These are phyloP conservation scores for Sphaceloma murrayae DNA, from an alignment of 2,329 filamentous ascomycete genomes.

Conservation along the genomic window DNA sequence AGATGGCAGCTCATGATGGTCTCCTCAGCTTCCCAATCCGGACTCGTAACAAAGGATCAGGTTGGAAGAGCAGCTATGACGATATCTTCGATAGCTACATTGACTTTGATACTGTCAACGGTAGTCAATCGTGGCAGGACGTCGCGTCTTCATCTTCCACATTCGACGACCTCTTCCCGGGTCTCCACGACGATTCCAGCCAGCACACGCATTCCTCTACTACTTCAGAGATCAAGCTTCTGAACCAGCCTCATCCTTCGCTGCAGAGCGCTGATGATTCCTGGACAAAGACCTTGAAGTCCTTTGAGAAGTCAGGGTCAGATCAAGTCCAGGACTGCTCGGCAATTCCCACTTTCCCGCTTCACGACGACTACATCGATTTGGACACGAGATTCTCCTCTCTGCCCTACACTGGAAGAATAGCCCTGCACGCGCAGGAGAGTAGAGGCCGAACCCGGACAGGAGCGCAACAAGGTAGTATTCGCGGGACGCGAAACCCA, in stretches of 20 bases:
- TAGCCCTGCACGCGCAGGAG: background rate
- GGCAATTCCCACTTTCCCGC: background rate
- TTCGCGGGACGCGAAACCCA: slow-evolving; percentile 1
- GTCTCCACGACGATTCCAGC: background rate
- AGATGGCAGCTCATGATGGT: slow-evolving; percentile 14
- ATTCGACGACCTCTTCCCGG: background rate
- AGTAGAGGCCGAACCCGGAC: background rate
- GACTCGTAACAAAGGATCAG: slow-evolving; percentile 42
- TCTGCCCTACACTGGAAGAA: background rate
- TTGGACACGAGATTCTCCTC: slow-evolving; percentile 1
- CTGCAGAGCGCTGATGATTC: background rate
- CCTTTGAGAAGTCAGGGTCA: background rate
- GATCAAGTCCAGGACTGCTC: background rate
- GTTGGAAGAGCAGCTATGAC: slow-evolving; percentile 49
- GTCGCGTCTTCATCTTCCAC: slow-evolving; percentile 38
- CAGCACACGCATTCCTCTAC: slow-evolving; percentile 3
- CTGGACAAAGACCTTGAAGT: background rate
- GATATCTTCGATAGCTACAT: slow-evolving; percentile 56
- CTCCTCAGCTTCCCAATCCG: slow-evolving; percentile 18
- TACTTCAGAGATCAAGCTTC: slow-evolving; percentile 5
- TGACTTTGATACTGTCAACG: slow-evolving; percentile 42
- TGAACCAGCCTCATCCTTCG: slow-evolving; percentile 2
- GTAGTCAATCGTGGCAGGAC: slow-evolving; percentile 40
- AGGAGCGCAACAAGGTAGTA: slow-evolving; percentile 8
- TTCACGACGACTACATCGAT: background rate